Evolutionary conservation across 1,139 yeast genomes (phyloP).

Genomic region (Debaryomyces coudertii): DNA sequence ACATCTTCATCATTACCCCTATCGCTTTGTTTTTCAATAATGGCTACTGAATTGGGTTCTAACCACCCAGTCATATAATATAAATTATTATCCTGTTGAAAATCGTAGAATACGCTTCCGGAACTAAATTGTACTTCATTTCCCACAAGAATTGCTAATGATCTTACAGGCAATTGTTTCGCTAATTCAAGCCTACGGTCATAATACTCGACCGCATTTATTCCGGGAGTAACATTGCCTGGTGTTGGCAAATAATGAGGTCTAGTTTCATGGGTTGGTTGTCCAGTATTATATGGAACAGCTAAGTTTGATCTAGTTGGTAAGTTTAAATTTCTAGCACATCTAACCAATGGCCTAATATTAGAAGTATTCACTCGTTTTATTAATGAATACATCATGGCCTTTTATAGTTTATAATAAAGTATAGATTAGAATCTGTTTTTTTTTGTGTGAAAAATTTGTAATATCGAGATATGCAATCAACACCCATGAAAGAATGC

Average conservation of each 20-base stretch:
- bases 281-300: constrained; percentile 60
- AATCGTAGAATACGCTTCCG: constrained; percentile 87
- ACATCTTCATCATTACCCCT: constrained; percentile 54
- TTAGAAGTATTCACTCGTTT: not conserved
- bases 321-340: constrained; percentile 9
- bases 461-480: constrained; percentile 1
- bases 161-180: constrained; percentile 58
- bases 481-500: constrained; percentile 1
- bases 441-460: constrained; percentile 8
- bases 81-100: constrained; percentile 89
- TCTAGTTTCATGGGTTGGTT: constrained; percentile 83
- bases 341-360: not conserved
- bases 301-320: constrained; percentile 22
- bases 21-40: constrained; percentile 63
- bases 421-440: not conserved
- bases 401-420: not conserved
- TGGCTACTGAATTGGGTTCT: constrained; percentile 83
- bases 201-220: constrained; percentile 79
- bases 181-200: constrained; percentile 66
- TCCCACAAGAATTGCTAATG: constrained; percentile 78
- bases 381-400: not conserved
- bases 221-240: constrained; percentile 89
- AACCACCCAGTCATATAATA: constrained; percentile 90
- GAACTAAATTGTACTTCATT: constrained; percentile 75
- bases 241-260: constrained; percentile 68